Base-by-base conservation (phyloP, 2,329 filamentous ascomycete genomes). In the Colletotrichum tanaceti region DNA sequence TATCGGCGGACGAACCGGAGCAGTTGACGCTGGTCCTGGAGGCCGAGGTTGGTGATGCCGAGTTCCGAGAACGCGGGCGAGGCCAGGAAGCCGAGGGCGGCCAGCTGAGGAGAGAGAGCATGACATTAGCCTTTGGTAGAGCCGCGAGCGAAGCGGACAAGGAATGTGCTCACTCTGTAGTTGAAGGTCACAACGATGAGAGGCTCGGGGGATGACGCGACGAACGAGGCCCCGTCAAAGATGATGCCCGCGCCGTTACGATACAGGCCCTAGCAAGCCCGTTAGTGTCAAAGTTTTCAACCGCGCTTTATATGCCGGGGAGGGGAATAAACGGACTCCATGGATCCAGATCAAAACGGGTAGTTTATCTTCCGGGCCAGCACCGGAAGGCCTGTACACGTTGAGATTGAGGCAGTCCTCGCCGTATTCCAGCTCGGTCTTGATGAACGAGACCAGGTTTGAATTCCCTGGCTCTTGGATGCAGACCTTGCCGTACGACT, bases 1-100 rank as follows among this genome's bases (percentile, higher is more conserved):
- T 89, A 76, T 10, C 78, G 79, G 57, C 87, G 82, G 0, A 89
- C 83, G 80, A 87, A 89, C 71, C 83, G 74, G 1, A 89, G 74
- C 2, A 84, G 82, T 4, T 83, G 82, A 16, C 81, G 79, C 71
- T 87, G 85, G 66, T 89, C 86, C 3, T 85, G 77, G 0, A 89
- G 74, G 0, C 86, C 87, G 0, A 84, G 83, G 66, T 90, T 89
- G 10, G 86, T 64, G 20, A 81, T 60, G 0, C 76, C 77, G 2
- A 74, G 73, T 0, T 78, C 76, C 38, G 81, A 79, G 9, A 79
- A 73, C 22, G 80, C 61, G 24, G 41, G 80, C 71, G 68, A 87
- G 0, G 85, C 85, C 13, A 87, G 78, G 16, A 74, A 78, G 0
- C 83, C 83, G 0, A 85, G 58, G 7, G 64, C 64, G n/a, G 58